Evolutionary conservation across 805 yeast species (phyloP), one percentile per base, ranked within the genome.

Genomic region (Torulaspora franciscae): DNA sequence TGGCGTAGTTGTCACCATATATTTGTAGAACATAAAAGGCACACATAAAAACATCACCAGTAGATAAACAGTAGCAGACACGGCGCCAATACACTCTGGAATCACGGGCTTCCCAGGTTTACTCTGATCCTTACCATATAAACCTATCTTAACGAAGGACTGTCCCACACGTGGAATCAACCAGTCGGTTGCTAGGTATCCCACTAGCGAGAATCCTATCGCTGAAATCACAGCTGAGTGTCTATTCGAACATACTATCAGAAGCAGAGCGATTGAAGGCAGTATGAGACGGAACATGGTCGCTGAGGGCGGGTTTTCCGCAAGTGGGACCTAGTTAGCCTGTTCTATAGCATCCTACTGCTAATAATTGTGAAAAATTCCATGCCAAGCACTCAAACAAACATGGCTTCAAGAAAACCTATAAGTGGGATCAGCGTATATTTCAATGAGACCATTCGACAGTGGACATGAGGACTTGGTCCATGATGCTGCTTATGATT

Each of bases 391-490:
- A 14, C 15, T 7, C 27, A 3, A 7, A 8, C 3, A 19, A 8
- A 17, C 11, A n/a, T 4, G 22, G 7, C 17, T 24, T 13, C 14
- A 39, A 24, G 25, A 24, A 25, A 3, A 23, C 5, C 23, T 24
- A 3, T 5, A 30, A 30, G 3, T 9, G 17, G 19, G 6, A 14
- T 14, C 19, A 7, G 11, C 15, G 8, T 30, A 30, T 10, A 42
- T 54, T 23, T 13, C 39, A 27, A 74, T 76, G 74, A 81, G 80
- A 57, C 88, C 96, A 3, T 83, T 91, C 56, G 74, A 82, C 11
- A 85, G 96, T 0, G 95, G 95, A 28, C 98, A 93, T 64, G 95
- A 88, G 57, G 99, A 93, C 64, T 74, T 91, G 44, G 80, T 91
- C 36, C 95, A 90, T 55, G 96, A 90, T 58, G 80, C 90, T 19